A percentile compares a stretch with the other conserved stretches of the same genome.
Conservation (phyloP, 441 rosid species). For the Erysimum pusillum region DNA sequence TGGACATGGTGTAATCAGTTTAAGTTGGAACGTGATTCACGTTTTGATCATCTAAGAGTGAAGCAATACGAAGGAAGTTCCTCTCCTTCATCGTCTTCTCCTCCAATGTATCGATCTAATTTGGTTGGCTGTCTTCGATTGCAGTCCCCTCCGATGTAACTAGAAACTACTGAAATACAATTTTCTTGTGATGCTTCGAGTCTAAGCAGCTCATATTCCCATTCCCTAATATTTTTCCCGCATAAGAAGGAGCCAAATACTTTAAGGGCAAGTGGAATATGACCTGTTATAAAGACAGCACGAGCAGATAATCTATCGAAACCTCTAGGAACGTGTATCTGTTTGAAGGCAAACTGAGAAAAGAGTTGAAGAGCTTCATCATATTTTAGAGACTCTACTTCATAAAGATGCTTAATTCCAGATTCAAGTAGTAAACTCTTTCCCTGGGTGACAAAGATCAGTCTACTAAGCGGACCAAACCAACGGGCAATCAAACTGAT, state of each 20-base stretch:
- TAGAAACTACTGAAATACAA: background rate
- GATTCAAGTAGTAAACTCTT: background rate
- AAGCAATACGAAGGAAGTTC: background rate
- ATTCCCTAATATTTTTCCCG: background rate
- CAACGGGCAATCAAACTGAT: background rate
- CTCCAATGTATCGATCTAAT: background rate
- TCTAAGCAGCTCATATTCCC: background rate
- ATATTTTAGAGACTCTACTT: background rate
- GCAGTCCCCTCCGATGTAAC: background rate
- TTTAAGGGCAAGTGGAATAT: conserved; percentile 6
- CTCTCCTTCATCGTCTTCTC: background rate
- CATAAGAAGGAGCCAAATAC: background rate
- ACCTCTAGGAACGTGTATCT: background rate
- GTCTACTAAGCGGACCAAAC: background rate
- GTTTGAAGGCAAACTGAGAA: conserved; percentile 1
- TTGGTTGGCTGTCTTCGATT: background rate
- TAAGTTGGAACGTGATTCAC: background rate
- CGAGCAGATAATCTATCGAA: background rate
- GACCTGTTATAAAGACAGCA: background rate
- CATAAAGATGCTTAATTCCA: background rate
- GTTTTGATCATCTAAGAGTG: background rate
- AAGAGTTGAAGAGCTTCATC: conserved; percentile 3
- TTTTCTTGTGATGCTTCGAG: background rate
- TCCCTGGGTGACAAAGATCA: background rate
- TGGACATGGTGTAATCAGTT: background rate